A percentile compares a stretch with the other conserved stretches of the same genome.
Conservation (phyloP, 2,329 filamentous ascomycete species). For the Stylonectria norvegica region DNA sequence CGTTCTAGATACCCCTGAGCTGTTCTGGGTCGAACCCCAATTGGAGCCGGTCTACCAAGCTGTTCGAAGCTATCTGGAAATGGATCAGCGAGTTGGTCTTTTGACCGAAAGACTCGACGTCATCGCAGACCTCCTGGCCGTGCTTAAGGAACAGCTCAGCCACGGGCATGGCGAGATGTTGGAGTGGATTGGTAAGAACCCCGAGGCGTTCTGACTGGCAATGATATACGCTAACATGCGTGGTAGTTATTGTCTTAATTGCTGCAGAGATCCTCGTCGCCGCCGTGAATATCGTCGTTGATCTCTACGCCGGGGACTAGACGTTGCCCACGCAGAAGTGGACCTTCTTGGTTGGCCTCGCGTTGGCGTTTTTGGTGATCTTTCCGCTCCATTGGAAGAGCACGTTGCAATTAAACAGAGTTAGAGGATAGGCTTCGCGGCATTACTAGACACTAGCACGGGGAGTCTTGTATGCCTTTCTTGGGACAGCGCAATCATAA, state of each 20-base stretch:
- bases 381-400: slow-evolving; percentile 7
- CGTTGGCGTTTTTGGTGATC: slow-evolving; percentile 2
- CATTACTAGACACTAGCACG: slow-evolving; percentile 11
- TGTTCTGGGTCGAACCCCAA: slow-evolving; percentile 98
- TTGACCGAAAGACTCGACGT: slow-evolving; percentile 83
- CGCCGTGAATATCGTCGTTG: slow-evolving; percentile 90
- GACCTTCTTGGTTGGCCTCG: not conserved
- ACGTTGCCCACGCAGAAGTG: slow-evolving; percentile 10
- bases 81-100: slow-evolving; percentile 90
- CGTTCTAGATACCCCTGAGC: slow-evolving; percentile 91
- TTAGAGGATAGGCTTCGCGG: slow-evolving; percentile 26
- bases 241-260: slow-evolving; percentile 84
- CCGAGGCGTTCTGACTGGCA: not conserved
- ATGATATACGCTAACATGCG: slow-evolving; percentile 14
- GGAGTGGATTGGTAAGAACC: slow-evolving; percentile 79
- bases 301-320: slow-evolving; percentile 63
- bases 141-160: slow-evolving; percentile 91
- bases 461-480: slow-evolving; percentile 11
- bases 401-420: slow-evolving; percentile 15
- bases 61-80: slow-evolving; percentile 91
- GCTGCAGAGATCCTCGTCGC: slow-evolving; percentile 93
- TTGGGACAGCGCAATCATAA: slow-evolving; percentile 6
- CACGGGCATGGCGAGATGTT: slow-evolving; percentile 88
- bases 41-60: slow-evolving; percentile 95
- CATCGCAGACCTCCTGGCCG: slow-evolving; percentile 87